Evolutionary conservation across 306 rosid species (phyloP).

Genomic region (Begonia loranthoides): DNA sequence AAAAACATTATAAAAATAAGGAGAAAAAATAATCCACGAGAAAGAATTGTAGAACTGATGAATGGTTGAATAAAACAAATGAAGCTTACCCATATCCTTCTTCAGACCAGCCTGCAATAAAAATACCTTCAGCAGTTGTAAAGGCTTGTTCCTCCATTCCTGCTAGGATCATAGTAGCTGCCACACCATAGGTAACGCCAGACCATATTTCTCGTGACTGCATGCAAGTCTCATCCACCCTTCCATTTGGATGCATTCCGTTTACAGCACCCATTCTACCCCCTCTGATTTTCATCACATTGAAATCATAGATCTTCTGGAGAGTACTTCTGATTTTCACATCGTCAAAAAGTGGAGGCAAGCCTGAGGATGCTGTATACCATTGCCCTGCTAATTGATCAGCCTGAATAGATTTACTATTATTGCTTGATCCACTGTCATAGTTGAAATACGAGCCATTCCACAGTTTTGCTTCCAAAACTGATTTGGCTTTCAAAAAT

Average conservation of each 20-base stretch:
- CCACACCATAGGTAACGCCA: constrained; percentile 90
- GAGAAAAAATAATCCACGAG: no score
- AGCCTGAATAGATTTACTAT: constrained; percentile 91
- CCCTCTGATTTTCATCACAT: constrained; percentile 86
- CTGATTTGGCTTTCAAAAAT: constrained; percentile 76
- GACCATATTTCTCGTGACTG: constrained; percentile 98
- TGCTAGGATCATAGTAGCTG: constrained; percentile 86
- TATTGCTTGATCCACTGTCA: constrained; percentile 82
- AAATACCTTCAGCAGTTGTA: constrained; percentile 79
- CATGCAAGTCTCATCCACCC: constrained; percentile 98
- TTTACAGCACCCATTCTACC: constrained; percentile 97
- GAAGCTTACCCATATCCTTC: constrained; percentile 86
- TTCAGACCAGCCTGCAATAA: constrained; percentile 90
- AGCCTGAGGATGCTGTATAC: constrained; percentile 92
- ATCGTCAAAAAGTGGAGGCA: constrained; percentile 77
- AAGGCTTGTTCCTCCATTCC: constrained; percentile 95
- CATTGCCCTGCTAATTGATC: constrained; percentile 99
- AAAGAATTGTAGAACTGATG: no score
- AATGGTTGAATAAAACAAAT: no score
- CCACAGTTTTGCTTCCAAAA: constrained; percentile 80
- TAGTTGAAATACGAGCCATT: constrained; percentile 95
- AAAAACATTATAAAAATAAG: no score
- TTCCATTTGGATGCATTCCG: constrained; percentile 91
- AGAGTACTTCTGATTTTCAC: constrained; percentile 60
- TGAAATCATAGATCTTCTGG: constrained; percentile 69